Evolutionary conservation across 495 filamentous ascomycete genomes (phyloP), one percentile per base, ranked within the genome.

Genomic region (Ascodesmis nigricans): DNA sequence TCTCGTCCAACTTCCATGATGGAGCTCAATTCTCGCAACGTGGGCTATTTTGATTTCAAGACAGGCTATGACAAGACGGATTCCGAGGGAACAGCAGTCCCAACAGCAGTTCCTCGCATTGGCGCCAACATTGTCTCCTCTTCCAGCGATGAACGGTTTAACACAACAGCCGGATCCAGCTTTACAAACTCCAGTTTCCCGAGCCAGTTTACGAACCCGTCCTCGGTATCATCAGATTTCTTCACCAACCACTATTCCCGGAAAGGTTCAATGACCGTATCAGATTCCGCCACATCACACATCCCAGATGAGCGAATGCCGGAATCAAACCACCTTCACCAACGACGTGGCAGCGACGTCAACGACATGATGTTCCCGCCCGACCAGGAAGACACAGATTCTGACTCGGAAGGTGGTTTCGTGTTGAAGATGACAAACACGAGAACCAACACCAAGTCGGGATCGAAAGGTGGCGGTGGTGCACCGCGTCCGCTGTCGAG

Each of bases 131-230:
- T 50, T 16, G 35, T 42, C 8, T 49, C 47, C 3, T 50, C 47
- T 4, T 50, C 47, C 4, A 50, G 47, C 24, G 41, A 50, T 21
- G 47, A 50, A 37, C 43, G 40, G 29, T 49, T 50, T 21, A 38
- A 33, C 23, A 50, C 41, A 11, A 50, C 47, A 6, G 47, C 47
- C n/a, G 47, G 47, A 11, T 50, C 47, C 18, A 50, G 47, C 26
- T 37, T 50, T 15, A 50, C 45, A 6, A 50, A 50, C 25, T 50
- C 47, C 16, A 50, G 47, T 24, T 50, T 50, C 25, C 47, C 47
- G 8, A 50, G 47, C 19, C 36, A 49, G 19, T 15, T 39, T n/a
- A 50, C 47, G 1, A 40, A 50, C 22, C 40, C 42, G 2, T 50
- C 46, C n/a, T 50, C 47, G n/a, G 44, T 45, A 22, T 42, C 41